phyloP scores from a whole-genome alignment of 169 alveolate genomes.

The Toxoplasma gondii region DNA sequence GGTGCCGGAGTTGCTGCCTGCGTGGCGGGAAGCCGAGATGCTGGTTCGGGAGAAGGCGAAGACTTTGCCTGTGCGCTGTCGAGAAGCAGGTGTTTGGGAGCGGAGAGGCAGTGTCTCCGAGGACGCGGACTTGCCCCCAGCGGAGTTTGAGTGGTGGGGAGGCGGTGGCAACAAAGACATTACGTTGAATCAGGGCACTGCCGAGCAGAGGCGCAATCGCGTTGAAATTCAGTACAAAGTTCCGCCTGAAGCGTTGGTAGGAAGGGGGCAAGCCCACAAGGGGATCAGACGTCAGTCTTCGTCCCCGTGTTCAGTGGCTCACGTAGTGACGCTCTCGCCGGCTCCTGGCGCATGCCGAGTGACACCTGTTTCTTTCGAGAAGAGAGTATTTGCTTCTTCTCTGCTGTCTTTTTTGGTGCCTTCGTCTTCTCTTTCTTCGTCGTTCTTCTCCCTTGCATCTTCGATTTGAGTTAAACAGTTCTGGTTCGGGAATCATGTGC shows the following conservation, averaged over 20 bases:
- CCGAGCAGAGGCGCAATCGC: not conserved
- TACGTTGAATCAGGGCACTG: not conserved
- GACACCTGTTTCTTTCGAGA: too few relatives aligned
- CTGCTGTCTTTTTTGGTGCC: not conserved
- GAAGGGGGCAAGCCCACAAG: not conserved
- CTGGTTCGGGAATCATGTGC: too few relatives aligned
- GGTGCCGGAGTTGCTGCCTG: not conserved
- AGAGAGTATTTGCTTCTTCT: too few relatives aligned
- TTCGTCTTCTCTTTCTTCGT: too few relatives aligned
- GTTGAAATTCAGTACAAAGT: slow-evolving; percentile 19
- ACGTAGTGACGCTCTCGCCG: too few relatives aligned
- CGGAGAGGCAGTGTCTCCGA: not conserved
- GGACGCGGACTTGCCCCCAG: not conserved
- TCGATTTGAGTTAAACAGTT: too few relatives aligned
- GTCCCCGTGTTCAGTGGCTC: too few relatives aligned
- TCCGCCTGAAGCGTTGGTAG: slow-evolving; percentile 17
- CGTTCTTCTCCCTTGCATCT: too few relatives aligned
- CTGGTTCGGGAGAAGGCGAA: not conserved
- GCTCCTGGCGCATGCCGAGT: too few relatives aligned
- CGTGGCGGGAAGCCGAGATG: slow-evolving; percentile 9
- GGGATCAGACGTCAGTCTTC: not conserved
- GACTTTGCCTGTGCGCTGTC: not conserved
- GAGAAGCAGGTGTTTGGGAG: slow-evolving; percentile 14
- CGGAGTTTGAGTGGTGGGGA: slow-evolving; percentile 4
- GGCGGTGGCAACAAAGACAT: slow-evolving; percentile 38